Base-by-base conservation (phyloP, 768 basidiomycete genomes). In the Boletus sp. region DNA sequence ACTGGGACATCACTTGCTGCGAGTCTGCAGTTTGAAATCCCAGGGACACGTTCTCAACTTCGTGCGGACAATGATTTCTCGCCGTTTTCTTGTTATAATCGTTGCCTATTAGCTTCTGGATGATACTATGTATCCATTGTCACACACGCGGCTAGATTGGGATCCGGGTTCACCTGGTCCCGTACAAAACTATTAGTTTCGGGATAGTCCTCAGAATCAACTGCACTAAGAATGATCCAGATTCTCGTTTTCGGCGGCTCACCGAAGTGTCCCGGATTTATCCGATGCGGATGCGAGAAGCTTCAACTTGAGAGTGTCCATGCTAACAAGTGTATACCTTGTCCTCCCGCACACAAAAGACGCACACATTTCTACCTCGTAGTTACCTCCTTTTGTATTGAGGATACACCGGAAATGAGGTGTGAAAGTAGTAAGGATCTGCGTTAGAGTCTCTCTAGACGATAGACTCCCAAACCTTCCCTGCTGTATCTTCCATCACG, bases 401-500 rank as follows among this genome's bases (percentile, higher is more conserved):
- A 21, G 14, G 9, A 10, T 30, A 21, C 29, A 19, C 47, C 47
- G 11, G 39, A 30, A 17, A n/a, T 21, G 39, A 30, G 4, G 29
- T 15, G 27, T 10, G 17, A 29, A 29, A 14, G 15, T 10, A 15
- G 5, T 3, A 30, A 25, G 35, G 30, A 27, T 19, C n/a, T 30
- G 10, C 13, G 14, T 17, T 21, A 33, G 14, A 45, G 13, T 29
- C 2, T 15, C 41, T 33, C 48, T 59, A 64, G 15, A 29, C 37
- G 6, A 64, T 59, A 3, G 62, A 56, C 25, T 63, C 58, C 71
- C 70, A 75, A 11, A 74, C 72, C 33, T 59, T 62, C 6, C 40
- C 43, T 5, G 74, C 70, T 6, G 61, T 60, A 1, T 56, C 58
- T 30, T 62, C 55, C 70, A 77, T 75, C 19, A 59, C 59, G 10